Percentiles rank a stretch among this genome's conserved stretches.
Conservation (phyloP, 2,329 filamentous ascomycete species). For the Monascus ruber region DNA sequence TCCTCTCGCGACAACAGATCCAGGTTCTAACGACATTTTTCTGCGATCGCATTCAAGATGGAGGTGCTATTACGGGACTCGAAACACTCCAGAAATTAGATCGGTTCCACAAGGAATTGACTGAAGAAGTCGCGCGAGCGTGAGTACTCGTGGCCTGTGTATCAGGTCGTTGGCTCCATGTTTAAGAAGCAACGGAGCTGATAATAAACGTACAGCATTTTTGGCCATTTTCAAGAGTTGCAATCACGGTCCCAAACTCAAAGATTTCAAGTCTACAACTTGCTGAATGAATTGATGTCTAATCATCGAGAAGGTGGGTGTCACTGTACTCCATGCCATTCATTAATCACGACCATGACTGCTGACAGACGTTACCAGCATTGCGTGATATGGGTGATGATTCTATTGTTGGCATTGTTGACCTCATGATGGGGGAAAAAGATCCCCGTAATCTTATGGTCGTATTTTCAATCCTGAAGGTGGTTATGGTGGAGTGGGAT, state of each 20-base stretch:
- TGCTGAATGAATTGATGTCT: slow-evolving; percentile 51
- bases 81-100: slow-evolving; percentile 48
- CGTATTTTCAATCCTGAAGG: slow-evolving; percentile 55
- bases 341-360: background rate
- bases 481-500: slow-evolving; percentile 58
- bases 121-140: slow-evolving; percentile 42
- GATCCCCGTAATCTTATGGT: slow-evolving; percentile 61
- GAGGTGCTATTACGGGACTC: slow-evolving; percentile 48
- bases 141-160: slow-evolving; percentile 24
- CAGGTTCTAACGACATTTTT: slow-evolving; percentile 54
- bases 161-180: background rate
- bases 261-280: slow-evolving; percentile 50
- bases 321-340: background rate
- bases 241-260: slow-evolving; percentile 53
- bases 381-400: slow-evolving; percentile 46
- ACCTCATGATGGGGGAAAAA: slow-evolving; percentile 57
- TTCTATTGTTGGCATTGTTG: slow-evolving; percentile 50
- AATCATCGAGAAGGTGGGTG: slow-evolving; percentile 45
- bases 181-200: slow-evolving; percentile 9
- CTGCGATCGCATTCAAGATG: slow-evolving; percentile 53
- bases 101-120: slow-evolving; percentile 48
- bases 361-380: slow-evolving; percentile 22
- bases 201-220: slow-evolving; percentile 26
- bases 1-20: slow-evolving; percentile 49
- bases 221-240: slow-evolving; percentile 45